Evolutionary conservation across 2,329 filamentous ascomycete genomes (phyloP).

Genomic region (Tolypocladium cylindrosporum): DNA sequence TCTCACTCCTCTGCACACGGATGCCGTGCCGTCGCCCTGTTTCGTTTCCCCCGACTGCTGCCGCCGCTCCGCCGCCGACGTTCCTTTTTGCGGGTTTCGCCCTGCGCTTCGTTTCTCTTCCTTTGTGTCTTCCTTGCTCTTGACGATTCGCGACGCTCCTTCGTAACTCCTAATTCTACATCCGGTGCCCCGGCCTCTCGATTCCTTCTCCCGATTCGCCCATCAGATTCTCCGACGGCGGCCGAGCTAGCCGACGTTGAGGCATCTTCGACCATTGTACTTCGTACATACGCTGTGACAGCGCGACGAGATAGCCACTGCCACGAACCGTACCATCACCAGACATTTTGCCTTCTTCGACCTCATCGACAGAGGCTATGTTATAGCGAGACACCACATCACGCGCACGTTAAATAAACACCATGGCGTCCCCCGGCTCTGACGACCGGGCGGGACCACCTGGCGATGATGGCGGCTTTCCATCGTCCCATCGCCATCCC

Average conservation of each 20-base stretch:
- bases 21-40: background rate
- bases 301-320: background rate
- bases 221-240: background rate
- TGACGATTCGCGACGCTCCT: background rate
- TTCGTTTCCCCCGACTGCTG: background rate
- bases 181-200: background rate
- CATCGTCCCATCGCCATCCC: slow-evolving; percentile 28
- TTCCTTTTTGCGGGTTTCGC: background rate
- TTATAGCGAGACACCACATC: slow-evolving; percentile 7
- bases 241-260: background rate
- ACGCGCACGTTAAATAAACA: slow-evolving; percentile 3
- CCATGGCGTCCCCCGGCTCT: slow-evolving; percentile 28
- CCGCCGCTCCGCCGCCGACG: background rate
- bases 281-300: background rate
- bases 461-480: slow-evolving; percentile 27
- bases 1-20: background rate
- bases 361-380: slow-evolving; percentile 3
- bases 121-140: background rate
- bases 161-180: background rate
- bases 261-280: background rate
- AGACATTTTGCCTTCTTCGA: background rate
- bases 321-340: background rate
- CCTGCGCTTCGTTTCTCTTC: background rate
- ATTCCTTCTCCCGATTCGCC: background rate
- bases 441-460: slow-evolving; percentile 25